These are phyloP conservation scores for Eimeria necatrix DNA, from an alignment of 169 alveolate genomes.

Conservation along the genomic window DNA sequence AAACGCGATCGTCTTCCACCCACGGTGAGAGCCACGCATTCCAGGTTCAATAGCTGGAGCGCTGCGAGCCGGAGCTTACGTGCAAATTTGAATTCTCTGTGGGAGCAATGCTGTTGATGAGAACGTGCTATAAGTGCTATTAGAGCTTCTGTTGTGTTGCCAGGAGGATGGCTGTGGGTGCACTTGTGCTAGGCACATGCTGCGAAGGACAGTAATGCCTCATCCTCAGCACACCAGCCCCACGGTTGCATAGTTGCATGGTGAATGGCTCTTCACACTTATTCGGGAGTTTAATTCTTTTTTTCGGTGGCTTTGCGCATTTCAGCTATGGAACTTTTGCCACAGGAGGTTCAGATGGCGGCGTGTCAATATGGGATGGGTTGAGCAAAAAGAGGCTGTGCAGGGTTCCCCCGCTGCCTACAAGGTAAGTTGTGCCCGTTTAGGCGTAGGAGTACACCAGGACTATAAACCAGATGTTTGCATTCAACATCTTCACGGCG, in stretches of 20 bases:
- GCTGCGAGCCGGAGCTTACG: background rate
- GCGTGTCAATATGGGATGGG: constrained; percentile 96
- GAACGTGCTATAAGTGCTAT: background rate
- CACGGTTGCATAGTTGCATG: too few species aligned
- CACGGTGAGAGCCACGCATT: constrained; percentile 80
- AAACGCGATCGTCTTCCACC: constrained; percentile 94
- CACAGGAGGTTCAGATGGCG: constrained; percentile 97
- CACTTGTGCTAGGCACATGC: background rate
- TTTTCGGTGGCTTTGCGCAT: background rate
- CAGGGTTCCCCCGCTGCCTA: constrained; percentile 83
- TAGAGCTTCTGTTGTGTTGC: background rate
- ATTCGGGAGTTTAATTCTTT: background rate
- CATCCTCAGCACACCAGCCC: too few species aligned
- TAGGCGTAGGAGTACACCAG: background rate
- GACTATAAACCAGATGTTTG: background rate
- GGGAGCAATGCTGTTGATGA: background rate
- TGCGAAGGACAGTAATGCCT: too few species aligned
- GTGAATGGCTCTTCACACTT: too few species aligned
- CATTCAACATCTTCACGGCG: background rate
- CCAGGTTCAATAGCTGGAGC: background rate
- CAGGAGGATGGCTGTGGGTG: background rate
- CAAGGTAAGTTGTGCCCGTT: constrained; percentile 39
- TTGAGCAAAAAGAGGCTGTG: constrained; percentile 92
- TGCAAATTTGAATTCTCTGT: background rate
- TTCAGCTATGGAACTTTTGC: constrained; percentile 91